Evolutionary conservation across 2,329 filamentous ascomycete species (phyloP).

Genomic region (Aspergillus neoniger): DNA sequence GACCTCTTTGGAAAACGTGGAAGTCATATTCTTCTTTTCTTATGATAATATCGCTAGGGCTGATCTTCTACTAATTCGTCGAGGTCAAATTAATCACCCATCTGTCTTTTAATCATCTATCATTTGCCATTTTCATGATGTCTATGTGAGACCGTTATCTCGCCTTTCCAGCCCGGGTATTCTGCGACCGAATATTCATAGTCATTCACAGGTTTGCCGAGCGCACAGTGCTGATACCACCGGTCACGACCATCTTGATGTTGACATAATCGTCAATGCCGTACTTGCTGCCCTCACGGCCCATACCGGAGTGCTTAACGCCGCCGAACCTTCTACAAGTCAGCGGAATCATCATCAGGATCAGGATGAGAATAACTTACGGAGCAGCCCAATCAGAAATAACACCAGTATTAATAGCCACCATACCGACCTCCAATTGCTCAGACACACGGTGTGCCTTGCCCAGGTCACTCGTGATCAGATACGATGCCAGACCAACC

Average conservation of each 20-base stretch:
- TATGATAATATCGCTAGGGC: too few relatives aligned
- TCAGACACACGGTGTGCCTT: constrained; percentile 59
- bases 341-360: not conserved
- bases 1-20: too few relatives aligned
- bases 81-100: too few relatives aligned
- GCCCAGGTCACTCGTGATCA: constrained; percentile 67
- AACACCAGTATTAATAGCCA: constrained; percentile 67
- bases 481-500: constrained; percentile 87
- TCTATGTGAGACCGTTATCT: too few relatives aligned
- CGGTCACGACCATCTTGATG: constrained; percentile 58
- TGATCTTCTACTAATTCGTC: too few relatives aligned
- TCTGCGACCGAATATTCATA: too few relatives aligned
- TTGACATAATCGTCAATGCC: constrained; percentile 72
- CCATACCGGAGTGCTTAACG: constrained; percentile 77
- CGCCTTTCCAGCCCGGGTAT: too few relatives aligned
- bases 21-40: too few relatives aligned
- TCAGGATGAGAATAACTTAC: constrained; percentile 27
- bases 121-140: too few relatives aligned
- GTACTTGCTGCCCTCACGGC: constrained; percentile 72
- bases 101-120: too few relatives aligned
- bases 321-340: constrained; percentile 62
- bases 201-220: too few relatives aligned
- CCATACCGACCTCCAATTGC: constrained; percentile 49
- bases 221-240: constrained; percentile 6
- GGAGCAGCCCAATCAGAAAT: constrained; percentile 51